Evolutionary conservation across 176 grass and related monocot genomes (phyloP).

Genomic region (Zizania latifolia): DNA sequence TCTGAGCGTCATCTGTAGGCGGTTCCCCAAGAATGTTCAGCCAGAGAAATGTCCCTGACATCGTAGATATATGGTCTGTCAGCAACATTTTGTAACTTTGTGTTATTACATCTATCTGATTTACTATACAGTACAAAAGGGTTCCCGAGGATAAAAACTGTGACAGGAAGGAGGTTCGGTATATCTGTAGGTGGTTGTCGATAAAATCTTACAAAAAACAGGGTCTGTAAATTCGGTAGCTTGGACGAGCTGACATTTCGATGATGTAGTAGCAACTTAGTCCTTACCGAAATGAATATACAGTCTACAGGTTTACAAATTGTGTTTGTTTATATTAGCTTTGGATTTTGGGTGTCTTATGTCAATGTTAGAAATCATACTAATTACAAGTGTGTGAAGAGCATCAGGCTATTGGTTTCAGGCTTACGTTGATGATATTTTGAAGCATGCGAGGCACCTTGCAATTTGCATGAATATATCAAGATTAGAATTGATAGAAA

Average conservation of each 20-base stretch:
- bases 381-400: neutral
- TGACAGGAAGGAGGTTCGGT: slow-evolving; percentile 26
- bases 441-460: neutral
- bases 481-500: neutral
- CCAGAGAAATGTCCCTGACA: neutral
- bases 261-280: neutral
- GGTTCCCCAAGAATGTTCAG: neutral
- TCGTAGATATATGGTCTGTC: slow-evolving; percentile 13
- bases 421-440: neutral
- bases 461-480: neutral
- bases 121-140: slow-evolving; percentile 25
- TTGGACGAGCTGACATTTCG: neutral
- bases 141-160: neutral
- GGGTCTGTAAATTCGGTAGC: neutral
- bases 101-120: neutral
- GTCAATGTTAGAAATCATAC: neutral
- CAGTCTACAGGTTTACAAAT: neutral
- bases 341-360: neutral
- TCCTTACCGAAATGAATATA: neutral
- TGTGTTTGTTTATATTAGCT: neutral
- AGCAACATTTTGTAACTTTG: neutral
- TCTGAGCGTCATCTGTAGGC: slow-evolving; percentile 29
- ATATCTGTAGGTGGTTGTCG: slow-evolving; percentile 17
- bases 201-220: slow-evolving; percentile 11
- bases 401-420: neutral